Evolutionary conservation across 1,284 basidiomycete species (phyloP), one percentile per base, ranked within the genome.

Genomic region (Apiotrichum siamense): DNA sequence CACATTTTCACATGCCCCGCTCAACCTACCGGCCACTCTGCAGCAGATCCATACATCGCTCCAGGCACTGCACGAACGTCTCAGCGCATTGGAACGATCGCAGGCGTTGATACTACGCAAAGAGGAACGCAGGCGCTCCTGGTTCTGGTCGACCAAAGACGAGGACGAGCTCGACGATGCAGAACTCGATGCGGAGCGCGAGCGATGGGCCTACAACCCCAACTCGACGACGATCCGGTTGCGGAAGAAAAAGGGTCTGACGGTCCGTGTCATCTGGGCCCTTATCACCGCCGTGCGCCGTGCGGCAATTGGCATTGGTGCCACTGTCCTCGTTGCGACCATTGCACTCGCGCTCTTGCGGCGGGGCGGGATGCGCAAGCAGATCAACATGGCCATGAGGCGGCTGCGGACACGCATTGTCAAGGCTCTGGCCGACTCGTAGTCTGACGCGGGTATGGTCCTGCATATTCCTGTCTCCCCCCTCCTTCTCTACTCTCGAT

Each of bases 11-110:
- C 58, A 58, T 5, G 36, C 49, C 5, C 54, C 55, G 7, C 50
- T 64, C 25, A 66, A 64, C 44, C 56, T 73, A 12, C 61, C 70
- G 1, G 55, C 62, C 7, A 64, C 67, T 9, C 52, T 74, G 12
- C 67, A 72, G 51, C 65, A 67, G 49, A 75, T 75, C 35, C 93
- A 97, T 68, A 84, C 86, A 0, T 88, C 92, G 52, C 77, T 97
- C 9, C 86, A 88, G 1, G 91, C 92, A 1, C 79, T 97, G 33
- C 86, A 85, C 31, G 93, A 97, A 72, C 83, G 93, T 12, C 77
- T 97, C 25, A 85, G 88, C 59, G 78, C 79, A 7, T 75, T 93
- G 18, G 90, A 93, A 42, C 63, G 68, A 10, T 61, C 63, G 2
- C 73, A 75, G 48, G 53, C 64, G 6, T 55, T 68, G 46, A 53